Evolutionary conservation across 1,284 basidiomycete genomes (phyloP).

Genomic region (Lignosus rhinocerotis): DNA sequence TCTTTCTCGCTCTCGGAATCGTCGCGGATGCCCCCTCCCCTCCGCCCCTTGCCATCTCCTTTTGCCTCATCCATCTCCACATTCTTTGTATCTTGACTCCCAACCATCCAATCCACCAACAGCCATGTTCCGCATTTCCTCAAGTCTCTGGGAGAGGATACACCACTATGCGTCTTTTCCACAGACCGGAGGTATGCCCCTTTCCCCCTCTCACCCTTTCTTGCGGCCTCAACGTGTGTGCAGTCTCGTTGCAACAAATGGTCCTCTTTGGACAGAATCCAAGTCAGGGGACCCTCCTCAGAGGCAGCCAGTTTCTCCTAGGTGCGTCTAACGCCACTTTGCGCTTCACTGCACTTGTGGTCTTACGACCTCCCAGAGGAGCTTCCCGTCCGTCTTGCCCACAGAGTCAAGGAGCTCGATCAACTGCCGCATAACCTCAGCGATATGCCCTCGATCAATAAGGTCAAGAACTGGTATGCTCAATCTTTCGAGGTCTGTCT

Average conservation of each 20-base stretch:
- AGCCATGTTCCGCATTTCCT: slow-evolving; percentile 65
- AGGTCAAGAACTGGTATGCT: slow-evolving; percentile 98
- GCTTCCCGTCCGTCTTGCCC: slow-evolving; percentile 91
- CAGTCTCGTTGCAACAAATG: slow-evolving; percentile 92
- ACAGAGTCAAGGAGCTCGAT: slow-evolving; percentile 96
- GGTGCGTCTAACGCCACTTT: slow-evolving; percentile 42
- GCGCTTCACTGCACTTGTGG: background rate
- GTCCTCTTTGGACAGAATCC: slow-evolving; percentile 87
- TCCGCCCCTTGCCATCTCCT: background rate
- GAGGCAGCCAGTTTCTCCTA: slow-evolving; percentile 82
- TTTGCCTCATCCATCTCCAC: background rate
- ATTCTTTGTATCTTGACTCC: background rate
- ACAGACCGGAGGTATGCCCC: slow-evolving; percentile 78
- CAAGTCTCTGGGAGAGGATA: slow-evolving; percentile 89
- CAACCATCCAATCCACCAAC: background rate
- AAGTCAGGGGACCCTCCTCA: slow-evolving; percentile 83
- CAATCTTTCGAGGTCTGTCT: slow-evolving; percentile 91
- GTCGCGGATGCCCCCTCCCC: slow-evolving; percentile 5
- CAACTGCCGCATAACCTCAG: slow-evolving; percentile 91
- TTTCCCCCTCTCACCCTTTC: background rate
- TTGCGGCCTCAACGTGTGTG: background rate
- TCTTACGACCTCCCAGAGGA: slow-evolving; percentile 58
- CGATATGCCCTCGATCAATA: slow-evolving; percentile 91
- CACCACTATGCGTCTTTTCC: slow-evolving; percentile 94
- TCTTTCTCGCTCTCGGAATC: slow-evolving; percentile 9